Percentiles rank a stretch among this genome's conserved stretches.
phyloP scores from a whole-genome alignment of 169 alveolate species.

The Besnoitia besnoiti region DNA sequence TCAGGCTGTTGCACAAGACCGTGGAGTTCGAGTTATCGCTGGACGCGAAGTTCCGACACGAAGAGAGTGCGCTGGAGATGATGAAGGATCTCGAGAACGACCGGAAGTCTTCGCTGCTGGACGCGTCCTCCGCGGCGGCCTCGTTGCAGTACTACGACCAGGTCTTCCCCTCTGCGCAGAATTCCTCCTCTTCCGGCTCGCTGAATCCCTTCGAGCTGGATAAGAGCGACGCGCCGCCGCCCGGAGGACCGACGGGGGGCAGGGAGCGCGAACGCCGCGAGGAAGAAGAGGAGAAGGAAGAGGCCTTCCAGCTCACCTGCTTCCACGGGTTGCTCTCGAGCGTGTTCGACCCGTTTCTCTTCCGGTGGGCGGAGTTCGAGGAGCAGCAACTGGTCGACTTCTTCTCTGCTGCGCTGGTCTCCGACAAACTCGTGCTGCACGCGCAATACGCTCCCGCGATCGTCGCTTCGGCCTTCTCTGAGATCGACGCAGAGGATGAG shows the following conservation, averaged over 20 bases:
- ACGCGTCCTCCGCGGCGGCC: too few relatives aligned
- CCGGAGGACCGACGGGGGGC: not conserved
- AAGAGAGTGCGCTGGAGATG: not conserved
- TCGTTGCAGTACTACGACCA: too few relatives aligned
- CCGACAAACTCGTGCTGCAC: not conserved
- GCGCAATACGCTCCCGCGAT: not conserved
- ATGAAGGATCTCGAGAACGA: too few relatives aligned
- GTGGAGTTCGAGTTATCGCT: conserved; percentile 7
- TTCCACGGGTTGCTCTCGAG: not conserved
- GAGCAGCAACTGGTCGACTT: not conserved
- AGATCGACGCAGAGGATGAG: not conserved
- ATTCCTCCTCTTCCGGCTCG: too few relatives aligned
- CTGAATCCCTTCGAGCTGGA: too few relatives aligned
- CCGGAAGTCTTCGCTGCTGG: too few relatives aligned
- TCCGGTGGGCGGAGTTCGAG: not conserved
- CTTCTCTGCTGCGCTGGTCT: not conserved
- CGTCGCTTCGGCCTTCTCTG: not conserved
- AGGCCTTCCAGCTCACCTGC: too few relatives aligned
- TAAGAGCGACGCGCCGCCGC: too few relatives aligned
- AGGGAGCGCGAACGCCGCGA: not conserved
- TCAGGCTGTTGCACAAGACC: not conserved
- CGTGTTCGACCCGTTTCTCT: not conserved
- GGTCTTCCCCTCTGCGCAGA: too few relatives aligned
- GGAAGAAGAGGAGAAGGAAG: not conserved
- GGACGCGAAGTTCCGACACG: conserved; percentile 1